Percentiles rank a stretch among this genome's conserved stretches.
phyloP scores from a whole-genome alignment of 2,329 filamentous ascomycete genomes.

The Pseudogymnoascus sp. region DNA sequence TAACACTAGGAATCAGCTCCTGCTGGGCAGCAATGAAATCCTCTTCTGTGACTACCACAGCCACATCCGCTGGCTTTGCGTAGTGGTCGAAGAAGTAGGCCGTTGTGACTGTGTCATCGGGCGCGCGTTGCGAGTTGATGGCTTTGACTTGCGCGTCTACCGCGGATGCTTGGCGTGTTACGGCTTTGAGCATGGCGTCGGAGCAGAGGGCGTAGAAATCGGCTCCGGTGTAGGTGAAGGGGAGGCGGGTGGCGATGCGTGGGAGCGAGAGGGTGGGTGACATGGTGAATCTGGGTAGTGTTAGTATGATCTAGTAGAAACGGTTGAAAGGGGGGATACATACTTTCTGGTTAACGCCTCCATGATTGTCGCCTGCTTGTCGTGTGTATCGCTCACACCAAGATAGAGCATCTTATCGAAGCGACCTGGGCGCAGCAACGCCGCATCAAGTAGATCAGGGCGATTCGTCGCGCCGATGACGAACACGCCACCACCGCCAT shows the following conservation, averaged over 20 bases:
- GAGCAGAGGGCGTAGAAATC: constrained; percentile 96
- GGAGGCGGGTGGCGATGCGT: constrained; percentile 65
- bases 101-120: constrained; percentile 50
- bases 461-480: constrained; percentile 95
- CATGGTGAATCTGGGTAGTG: constrained; percentile 66
- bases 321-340: constrained; percentile 29
- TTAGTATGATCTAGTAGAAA: constrained; percentile 11
- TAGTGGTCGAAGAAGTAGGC: constrained; percentile 95
- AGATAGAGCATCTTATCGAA: constrained; percentile 99
- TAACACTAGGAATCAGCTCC: constrained; percentile 90
- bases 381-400: constrained; percentile 90
- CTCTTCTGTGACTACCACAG: constrained; percentile 78
- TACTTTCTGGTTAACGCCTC: constrained; percentile 92
- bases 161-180: constrained; percentile 75
- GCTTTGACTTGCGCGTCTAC: constrained; percentile 76
- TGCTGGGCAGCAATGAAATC: constrained; percentile 76
- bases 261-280: constrained; percentile 68
- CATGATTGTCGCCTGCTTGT: constrained; percentile 90
- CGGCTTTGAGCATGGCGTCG: constrained; percentile 97
- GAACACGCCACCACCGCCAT: constrained; percentile 75
- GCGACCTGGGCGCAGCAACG: constrained; percentile 75
- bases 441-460: constrained; percentile 85
- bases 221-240: constrained; percentile 94
- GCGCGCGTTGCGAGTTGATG: constrained; percentile 46
- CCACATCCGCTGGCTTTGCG: constrained; percentile 71